A percentile compares a stretch with the other conserved stretches of the same genome.
phyloP scores from a whole-genome alignment of 2,329 filamentous ascomycete genomes.

The Pseudopithomyces chartarum region DNA sequence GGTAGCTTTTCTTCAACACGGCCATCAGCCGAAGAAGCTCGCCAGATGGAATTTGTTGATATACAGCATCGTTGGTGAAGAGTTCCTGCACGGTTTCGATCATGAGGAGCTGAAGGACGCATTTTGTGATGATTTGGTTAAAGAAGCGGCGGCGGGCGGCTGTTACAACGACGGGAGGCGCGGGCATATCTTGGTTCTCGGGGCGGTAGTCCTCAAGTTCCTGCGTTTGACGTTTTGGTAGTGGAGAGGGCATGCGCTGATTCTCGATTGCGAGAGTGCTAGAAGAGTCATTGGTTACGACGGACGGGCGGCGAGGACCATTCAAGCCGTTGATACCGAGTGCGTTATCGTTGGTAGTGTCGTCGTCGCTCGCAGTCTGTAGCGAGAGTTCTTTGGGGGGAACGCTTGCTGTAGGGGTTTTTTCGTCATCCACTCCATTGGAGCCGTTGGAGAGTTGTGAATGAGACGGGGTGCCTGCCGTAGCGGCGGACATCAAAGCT shows the following conservation, averaged over 20 bases:
- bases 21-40: slow-evolving; percentile 93
- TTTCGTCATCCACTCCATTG: slow-evolving; percentile 54
- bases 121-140: slow-evolving; percentile 99
- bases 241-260: slow-evolving; percentile 37
- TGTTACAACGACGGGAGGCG: slow-evolving; percentile 90
- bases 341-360: slow-evolving; percentile 42
- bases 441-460: slow-evolving; percentile 34
- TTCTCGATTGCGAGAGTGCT: slow-evolving; percentile 23
- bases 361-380: slow-evolving; percentile 34
- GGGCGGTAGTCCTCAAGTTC: slow-evolving; percentile 87
- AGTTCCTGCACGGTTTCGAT: slow-evolving; percentile 99
- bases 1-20: slow-evolving; percentile 91
- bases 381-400: slow-evolving; percentile 42
- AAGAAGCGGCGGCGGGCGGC: slow-evolving; percentile 93
- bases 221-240: slow-evolving; percentile 44
- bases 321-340: slow-evolving; percentile 52
- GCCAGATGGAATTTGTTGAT: slow-evolving; percentile 85
- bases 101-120: slow-evolving; percentile 96
- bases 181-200: slow-evolving; percentile 67
- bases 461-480: slow-evolving; percentile 49
- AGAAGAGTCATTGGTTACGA: slow-evolving; percentile 36
- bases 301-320: slow-evolving; percentile 30
- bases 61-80: slow-evolving; percentile 96
- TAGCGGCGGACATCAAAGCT: slow-evolving; percentile 88
- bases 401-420: slow-evolving; percentile 42